Conservation (phyloP, 352 stramenopile species). For the Globisporangium viniferum region DNA sequence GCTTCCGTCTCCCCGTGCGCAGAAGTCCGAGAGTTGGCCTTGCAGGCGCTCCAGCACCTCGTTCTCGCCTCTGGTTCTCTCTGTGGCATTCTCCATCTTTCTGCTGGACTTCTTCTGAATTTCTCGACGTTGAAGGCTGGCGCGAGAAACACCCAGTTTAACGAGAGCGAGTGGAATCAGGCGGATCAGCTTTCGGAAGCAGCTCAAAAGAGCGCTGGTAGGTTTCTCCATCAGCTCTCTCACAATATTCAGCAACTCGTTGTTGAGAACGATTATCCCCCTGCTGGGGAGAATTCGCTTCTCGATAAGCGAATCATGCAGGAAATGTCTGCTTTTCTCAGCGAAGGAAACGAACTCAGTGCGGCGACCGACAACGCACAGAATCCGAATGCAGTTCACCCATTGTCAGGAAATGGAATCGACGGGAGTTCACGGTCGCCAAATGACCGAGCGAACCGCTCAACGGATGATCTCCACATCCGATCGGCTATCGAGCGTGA, state of each 20-base stretch:
- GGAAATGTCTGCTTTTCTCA: slow-evolving; percentile 38
- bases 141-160: slow-evolving; percentile 17
- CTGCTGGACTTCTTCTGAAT: slow-evolving; percentile 65
- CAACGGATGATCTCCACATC: neutral
- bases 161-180: slow-evolving; percentile 47
- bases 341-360: slow-evolving; percentile 18
- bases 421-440: neutral
- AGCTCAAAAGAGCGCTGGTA: slow-evolving; percentile 26
- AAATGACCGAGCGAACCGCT: neutral
- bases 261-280: slow-evolving; percentile 27
- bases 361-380: neutral
- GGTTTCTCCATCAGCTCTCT: slow-evolving; percentile 52
- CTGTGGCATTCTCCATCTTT: slow-evolving; percentile 70
- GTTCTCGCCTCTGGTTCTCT: slow-evolving; percentile 76
- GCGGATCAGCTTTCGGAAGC: slow-evolving; percentile 58
- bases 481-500: neutral
- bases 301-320: slow-evolving; percentile 55
- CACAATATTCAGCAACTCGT: slow-evolving; percentile 53
- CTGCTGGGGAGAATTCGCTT: slow-evolving; percentile 30
- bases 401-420: neutral
- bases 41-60: slow-evolving; percentile 59
- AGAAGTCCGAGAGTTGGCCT: slow-evolving; percentile 56
- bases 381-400: slow-evolving; percentile 12
- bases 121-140: slow-evolving; percentile 14
- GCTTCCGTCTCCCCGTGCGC: slow-evolving; percentile 44